These are phyloP conservation scores for Xylaria venustula DNA, from an alignment of 495 filamentous ascomycete species.

Conservation along the genomic window DNA sequence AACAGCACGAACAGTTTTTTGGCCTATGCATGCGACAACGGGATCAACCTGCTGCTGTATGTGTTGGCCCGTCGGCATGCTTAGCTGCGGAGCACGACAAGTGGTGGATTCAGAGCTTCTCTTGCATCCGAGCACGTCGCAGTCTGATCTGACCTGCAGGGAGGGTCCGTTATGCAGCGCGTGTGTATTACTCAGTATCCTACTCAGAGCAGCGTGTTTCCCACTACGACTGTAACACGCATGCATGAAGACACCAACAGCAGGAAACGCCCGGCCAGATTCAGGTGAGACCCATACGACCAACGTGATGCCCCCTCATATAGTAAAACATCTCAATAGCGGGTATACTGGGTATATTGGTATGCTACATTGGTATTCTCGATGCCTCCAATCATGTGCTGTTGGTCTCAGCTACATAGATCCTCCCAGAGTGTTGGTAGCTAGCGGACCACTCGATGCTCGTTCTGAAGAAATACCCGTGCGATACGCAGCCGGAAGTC, in stretches of 20 bases:
- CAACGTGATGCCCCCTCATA: too few species aligned
- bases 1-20: too few species aligned
- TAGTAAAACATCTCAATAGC: too few species aligned
- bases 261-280: background rate
- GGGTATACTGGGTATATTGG: too few species aligned
- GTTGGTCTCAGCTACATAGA: too few species aligned
- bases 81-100: background rate
- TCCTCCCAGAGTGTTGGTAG: constrained; percentile 5
- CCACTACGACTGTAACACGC: background rate
- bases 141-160: background rate
- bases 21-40: too few species aligned
- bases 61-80: background rate
- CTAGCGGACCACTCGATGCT: background rate
- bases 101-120: background rate
- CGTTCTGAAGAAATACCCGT: background rate
- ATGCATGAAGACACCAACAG: background rate
- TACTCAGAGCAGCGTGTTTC: background rate
- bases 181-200: background rate
- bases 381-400: background rate
- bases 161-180: background rate
- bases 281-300: background rate
- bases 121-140: background rate
- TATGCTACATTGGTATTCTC: too few species aligned
- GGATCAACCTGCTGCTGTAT: too few species aligned
- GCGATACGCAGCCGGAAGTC: background rate